Evolutionary conservation across 139 green algal species (phyloP).

Genomic region (Trebouxia sp.): DNA sequence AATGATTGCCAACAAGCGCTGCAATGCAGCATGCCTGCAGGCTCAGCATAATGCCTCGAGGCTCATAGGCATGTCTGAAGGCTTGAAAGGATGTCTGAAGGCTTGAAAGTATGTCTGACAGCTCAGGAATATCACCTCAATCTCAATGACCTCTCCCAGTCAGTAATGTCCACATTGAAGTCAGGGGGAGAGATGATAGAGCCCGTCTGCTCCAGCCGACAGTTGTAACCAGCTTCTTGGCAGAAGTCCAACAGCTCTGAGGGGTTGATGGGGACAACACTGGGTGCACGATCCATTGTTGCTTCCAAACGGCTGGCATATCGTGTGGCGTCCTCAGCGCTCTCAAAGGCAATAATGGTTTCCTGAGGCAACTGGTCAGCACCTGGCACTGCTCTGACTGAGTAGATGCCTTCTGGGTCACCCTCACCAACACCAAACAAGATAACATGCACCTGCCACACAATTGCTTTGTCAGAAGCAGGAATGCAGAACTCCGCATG

Average conservation of each 20-base stretch:
- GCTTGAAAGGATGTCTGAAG: not conserved
- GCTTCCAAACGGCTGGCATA: slow-evolving; percentile 64
- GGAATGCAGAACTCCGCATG: too few species aligned
- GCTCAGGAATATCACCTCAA: slow-evolving; percentile 43
- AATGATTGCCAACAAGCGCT: too few species aligned
- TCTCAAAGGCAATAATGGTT: slow-evolving; percentile 86
- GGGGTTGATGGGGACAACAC: slow-evolving; percentile 71
- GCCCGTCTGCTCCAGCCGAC: slow-evolving; percentile 71
- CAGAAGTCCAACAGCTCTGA: slow-evolving; percentile 80
- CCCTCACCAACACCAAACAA: slow-evolving; percentile 74
- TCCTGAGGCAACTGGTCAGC: slow-evolving; percentile 69
- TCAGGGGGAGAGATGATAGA: slow-evolving; percentile 79
- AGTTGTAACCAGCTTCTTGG: slow-evolving; percentile 66
- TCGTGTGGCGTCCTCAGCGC: slow-evolving; percentile 69
- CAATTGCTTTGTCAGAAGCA: not conserved
- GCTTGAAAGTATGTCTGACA: not conserved
- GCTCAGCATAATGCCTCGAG: too few species aligned
- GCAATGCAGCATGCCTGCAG: too few species aligned
- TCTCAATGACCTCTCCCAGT: slow-evolving; percentile 81
- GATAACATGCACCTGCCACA: slow-evolving; percentile 69
- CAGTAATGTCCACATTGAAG: slow-evolving; percentile 74
- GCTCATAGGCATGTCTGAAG: too few species aligned
- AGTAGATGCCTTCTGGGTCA: slow-evolving; percentile 88
- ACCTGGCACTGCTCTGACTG: slow-evolving; percentile 49
- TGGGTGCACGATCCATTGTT: slow-evolving; percentile 76